Conservation (phyloP, 305 asterid species). For the Stenogyne calaminthoides region DNA sequence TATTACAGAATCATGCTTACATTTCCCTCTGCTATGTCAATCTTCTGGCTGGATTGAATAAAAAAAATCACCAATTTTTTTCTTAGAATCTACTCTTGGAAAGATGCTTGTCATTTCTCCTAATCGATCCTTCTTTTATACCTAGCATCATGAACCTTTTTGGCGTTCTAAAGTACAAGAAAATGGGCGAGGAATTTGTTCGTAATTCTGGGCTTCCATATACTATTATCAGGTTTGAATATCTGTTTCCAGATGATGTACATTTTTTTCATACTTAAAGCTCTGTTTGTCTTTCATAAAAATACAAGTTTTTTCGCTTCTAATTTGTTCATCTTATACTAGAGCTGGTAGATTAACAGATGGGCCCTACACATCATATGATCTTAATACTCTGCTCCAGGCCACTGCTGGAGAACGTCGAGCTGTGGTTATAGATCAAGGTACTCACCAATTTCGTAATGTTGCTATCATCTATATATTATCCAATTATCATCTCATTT, state of each 20-base stretch:
- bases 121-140: constrained; percentile 23
- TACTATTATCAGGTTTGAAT: constrained; percentile 79
- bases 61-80: background rate
- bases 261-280: background rate
- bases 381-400: constrained; percentile 87
- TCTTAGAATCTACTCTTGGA: background rate
- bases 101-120: background rate
- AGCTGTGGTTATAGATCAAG: constrained; percentile 90
- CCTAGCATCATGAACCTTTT: constrained; percentile 89
- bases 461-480: background rate
- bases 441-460: constrained; percentile 39
- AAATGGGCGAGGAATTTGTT: constrained; percentile 98
- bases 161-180: constrained; percentile 95
- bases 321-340: constrained; percentile 19
- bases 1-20: constrained; percentile 8
- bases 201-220: constrained; percentile 84
- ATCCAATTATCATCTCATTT: background rate
- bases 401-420: constrained; percentile 98
- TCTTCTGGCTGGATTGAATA: background rate
- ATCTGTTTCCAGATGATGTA: background rate
- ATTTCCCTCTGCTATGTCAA: background rate
- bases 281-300: background rate
- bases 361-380: constrained; percentile 97
- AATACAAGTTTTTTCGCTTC: background rate
- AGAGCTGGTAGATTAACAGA: constrained; percentile 95